phyloP scores from a whole-genome alignment of 495 filamentous ascomycete genomes.

The Chlorociboria aeruginascens region DNA sequence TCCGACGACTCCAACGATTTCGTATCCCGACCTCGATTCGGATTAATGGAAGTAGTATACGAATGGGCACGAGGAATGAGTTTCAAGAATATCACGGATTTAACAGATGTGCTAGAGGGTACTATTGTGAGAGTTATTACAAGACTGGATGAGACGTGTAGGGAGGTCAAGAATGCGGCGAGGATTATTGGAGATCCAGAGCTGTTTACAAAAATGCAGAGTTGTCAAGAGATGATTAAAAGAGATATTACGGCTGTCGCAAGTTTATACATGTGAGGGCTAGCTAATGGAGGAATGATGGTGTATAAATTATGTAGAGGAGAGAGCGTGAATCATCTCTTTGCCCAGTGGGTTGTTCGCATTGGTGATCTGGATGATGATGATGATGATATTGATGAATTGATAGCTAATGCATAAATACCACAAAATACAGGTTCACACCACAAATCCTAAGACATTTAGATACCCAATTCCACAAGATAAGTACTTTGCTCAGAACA shows the following conservation, averaged over 20 bases:
- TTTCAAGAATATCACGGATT: conserved; percentile 93
- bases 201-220: conserved; percentile 90
- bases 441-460: too few species aligned
- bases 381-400: too few species aligned
- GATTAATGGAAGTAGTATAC: conserved; percentile 92
- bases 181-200: conserved; percentile 92
- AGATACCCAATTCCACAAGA: too few species aligned
- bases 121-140: conserved; percentile 92
- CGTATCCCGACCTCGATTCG: conserved; percentile 73
- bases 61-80: conserved; percentile 97
- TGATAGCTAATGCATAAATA: too few species aligned
- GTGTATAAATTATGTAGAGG: neutral
- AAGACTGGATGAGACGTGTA: conserved; percentile 85
- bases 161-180: conserved; percentile 95
- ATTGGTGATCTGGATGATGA: too few species aligned
- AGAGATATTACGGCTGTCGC: conserved; percentile 87
- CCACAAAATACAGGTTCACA: too few species aligned
- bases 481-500: too few species aligned
- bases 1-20: conserved; percentile 89
- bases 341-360: too few species aligned
- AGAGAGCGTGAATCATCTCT: too few species aligned
- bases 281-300: neutral
- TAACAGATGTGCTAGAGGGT: conserved; percentile 94
- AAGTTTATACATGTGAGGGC: conserved; percentile 60
- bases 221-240: conserved; percentile 93